These are phyloP conservation scores for Sclerotinia spermophila DNA, from an alignment of 2,329 filamentous ascomycete genomes.

Conservation along the genomic window DNA sequence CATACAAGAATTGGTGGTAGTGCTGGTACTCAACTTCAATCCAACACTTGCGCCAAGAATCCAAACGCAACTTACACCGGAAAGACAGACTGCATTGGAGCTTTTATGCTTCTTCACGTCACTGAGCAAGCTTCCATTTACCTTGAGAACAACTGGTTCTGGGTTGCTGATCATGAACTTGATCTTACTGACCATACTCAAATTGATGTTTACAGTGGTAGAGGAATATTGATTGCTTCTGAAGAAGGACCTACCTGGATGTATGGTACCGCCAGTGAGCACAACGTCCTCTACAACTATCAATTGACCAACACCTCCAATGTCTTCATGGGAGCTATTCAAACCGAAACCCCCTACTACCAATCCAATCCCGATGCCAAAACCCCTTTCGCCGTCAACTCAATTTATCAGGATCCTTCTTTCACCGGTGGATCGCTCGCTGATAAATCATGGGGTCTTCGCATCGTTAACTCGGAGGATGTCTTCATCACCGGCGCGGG, in stretches of 20 bases:
- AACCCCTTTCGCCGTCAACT: constrained; percentile 58
- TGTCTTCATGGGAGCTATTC: constrained; percentile 78
- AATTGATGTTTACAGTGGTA: constrained; percentile 84
- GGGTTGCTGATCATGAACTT: constrained; percentile 87
- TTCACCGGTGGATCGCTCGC: constrained; percentile 48
- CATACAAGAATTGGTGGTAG: constrained; percentile 90
- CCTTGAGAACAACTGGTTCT: constrained; percentile 87
- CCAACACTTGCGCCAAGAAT: constrained; percentile 74
- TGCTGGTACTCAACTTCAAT: constrained; percentile 74
- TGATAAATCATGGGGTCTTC: constrained; percentile 74
- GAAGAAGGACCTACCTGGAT: constrained; percentile 72
- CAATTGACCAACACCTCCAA: constrained; percentile 74
- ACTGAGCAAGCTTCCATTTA: constrained; percentile 64
- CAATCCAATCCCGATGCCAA: constrained; percentile 76
- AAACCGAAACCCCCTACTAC: constrained; percentile 87
- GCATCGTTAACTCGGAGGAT: constrained; percentile 63
- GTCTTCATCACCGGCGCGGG: constrained; percentile 70
- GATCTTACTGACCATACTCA: constrained; percentile 71
- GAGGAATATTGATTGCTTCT: constrained; percentile 67
- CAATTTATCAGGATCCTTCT: constrained; percentile 61
- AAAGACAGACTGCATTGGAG: constrained; percentile 66
- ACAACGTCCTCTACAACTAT: constrained; percentile 75
- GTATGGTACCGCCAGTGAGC: constrained; percentile 70
- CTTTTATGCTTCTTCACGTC: constrained; percentile 67
- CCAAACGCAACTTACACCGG: constrained; percentile 58